Percentiles rank a stretch among this genome's conserved stretches.
Conservation (phyloP, 2,329 filamentous ascomycete genomes). For the Colletotrichum truncatum region DNA sequence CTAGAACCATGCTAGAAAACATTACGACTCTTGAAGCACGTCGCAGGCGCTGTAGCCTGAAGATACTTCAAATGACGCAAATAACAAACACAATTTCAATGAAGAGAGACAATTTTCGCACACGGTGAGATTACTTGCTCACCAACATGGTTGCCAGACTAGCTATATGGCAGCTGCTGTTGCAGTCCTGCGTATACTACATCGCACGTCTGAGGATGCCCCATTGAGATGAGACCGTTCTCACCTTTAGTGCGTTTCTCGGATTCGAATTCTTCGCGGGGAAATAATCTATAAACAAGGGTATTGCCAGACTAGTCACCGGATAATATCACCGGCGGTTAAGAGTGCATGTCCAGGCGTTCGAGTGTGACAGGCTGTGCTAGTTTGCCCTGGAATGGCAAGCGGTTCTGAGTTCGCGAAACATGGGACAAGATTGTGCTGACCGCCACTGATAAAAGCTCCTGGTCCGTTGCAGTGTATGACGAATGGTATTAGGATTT, state of each 20-base stretch:
- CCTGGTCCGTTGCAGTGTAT: too few species aligned
- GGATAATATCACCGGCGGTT: neutral
- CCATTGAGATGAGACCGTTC: too few species aligned
- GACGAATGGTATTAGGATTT: too few species aligned
- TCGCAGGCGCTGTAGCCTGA: neutral
- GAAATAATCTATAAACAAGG: neutral
- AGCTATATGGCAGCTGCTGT: too few species aligned
- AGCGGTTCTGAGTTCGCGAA: neutral
- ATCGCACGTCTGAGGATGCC: too few species aligned
- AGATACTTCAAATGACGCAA: neutral
- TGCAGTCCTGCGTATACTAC: too few species aligned
- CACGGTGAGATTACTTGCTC: too few species aligned
- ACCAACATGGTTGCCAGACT: too few species aligned
- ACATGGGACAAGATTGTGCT: neutral
- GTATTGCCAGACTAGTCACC: neutral
- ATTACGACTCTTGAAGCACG: neutral
- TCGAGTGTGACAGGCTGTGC: neutral
- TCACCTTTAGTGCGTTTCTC: neutral
- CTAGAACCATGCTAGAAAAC: neutral
- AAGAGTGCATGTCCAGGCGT: neutral
- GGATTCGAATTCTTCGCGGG: neutral
- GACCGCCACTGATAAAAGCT: too few species aligned
- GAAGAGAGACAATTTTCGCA: too few species aligned
- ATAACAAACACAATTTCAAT: neutral
- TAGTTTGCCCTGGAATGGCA: neutral